These are phyloP conservation scores for Lachancea sp. DNA, from an alignment of 805 yeast species.

Conservation along the genomic window DNA sequence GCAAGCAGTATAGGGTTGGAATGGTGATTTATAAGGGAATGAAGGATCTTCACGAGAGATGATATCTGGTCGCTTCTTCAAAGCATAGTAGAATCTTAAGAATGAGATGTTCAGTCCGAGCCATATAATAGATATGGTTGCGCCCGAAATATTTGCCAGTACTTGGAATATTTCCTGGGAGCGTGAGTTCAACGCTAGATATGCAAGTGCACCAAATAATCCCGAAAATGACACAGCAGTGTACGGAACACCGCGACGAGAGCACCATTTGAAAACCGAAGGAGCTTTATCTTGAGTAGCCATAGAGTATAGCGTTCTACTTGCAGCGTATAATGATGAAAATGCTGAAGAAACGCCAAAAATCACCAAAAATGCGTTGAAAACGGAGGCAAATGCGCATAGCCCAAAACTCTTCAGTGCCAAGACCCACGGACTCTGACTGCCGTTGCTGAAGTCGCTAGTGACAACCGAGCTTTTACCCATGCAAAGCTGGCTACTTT, in stretches of 20 bases:
- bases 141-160: conserved; percentile 59
- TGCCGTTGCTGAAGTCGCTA: conserved; percentile 39
- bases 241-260: conserved; percentile 65
- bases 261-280: conserved; percentile 50
- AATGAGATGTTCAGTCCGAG: conserved; percentile 60
- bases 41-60: conserved; percentile 54
- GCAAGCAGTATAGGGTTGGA: conserved; percentile 63
- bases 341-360: conserved; percentile 54
- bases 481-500: conserved; percentile 58
- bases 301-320: conserved; percentile 50
- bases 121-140: conserved; percentile 79
- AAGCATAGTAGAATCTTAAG: conserved; percentile 57
- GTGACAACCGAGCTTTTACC: conserved; percentile 41
- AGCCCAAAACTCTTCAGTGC: conserved; percentile 48
- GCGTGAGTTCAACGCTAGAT: conserved; percentile 48
- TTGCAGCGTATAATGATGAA: conserved; percentile 55
- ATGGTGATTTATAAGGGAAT: conserved; percentile 63
- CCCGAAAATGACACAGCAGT: conserved; percentile 61
- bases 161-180: conserved; percentile 62
- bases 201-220: conserved; percentile 53
- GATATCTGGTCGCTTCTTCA: conserved; percentile 56
- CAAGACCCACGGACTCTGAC: conserved; percentile 52
- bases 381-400: conserved; percentile 44
- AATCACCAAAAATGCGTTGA: conserved; percentile 47
- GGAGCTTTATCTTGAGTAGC: conserved; percentile 58